A percentile compares a stretch with the other conserved stretches of the same genome.
phyloP scores from a whole-genome alignment of 2,329 filamentous ascomycete species.

The Claviceps sp. region DNA sequence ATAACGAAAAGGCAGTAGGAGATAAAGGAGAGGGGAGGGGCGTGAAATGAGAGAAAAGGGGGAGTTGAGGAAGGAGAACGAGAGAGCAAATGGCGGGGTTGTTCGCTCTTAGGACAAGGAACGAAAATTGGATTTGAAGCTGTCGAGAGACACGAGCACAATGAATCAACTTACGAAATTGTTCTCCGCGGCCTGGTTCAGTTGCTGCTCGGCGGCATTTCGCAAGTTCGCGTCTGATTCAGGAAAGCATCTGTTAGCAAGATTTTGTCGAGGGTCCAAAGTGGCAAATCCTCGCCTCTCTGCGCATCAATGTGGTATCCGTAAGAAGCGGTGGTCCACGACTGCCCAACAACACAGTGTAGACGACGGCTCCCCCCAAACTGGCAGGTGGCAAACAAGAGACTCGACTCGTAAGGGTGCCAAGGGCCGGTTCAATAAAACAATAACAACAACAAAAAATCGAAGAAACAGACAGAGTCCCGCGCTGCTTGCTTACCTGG shows the following conservation, averaged over 20 bases:
- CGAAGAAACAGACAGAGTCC: neutral
- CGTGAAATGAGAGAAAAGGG: neutral
- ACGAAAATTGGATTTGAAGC: constrained; percentile 1
- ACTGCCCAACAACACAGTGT: neutral
- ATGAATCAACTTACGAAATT: constrained; percentile 62
- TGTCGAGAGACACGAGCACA: constrained; percentile 1
- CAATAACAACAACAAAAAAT: constrained; percentile 2
- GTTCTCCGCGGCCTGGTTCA: constrained; percentile 78
- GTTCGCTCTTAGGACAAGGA: neutral
- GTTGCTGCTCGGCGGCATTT: constrained; percentile 85
- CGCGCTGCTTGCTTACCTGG: constrained; percentile 50
- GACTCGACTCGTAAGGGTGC: neutral
- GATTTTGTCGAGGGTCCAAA: neutral
- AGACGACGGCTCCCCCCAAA: neutral
- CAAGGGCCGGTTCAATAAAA: neutral
- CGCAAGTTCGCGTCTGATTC: constrained; percentile 78
- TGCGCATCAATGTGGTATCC: neutral
- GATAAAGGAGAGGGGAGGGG: too few species aligned
- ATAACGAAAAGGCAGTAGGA: neutral
- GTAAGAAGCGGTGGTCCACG: too few species aligned
- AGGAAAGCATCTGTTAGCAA: constrained; percentile 9
- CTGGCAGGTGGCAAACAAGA: neutral
- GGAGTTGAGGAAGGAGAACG: neutral
- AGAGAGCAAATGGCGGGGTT: neutral
- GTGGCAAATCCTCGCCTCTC: neutral